Evolutionary conservation across 2,329 filamentous ascomycete genomes (phyloP).

Genomic region (Ophiostoma ulmi): DNA sequence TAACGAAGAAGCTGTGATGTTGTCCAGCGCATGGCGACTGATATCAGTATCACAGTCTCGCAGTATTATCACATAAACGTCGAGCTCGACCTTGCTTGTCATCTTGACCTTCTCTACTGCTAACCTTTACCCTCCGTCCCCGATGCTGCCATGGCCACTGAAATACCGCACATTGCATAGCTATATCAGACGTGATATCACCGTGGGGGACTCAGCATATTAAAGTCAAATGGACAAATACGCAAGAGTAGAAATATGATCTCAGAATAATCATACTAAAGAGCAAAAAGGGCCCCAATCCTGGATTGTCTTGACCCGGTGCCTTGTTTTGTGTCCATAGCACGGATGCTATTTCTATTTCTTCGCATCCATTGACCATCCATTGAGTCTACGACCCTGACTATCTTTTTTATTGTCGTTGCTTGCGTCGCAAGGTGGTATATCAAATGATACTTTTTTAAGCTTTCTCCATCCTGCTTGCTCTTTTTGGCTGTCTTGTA

Average conservation of each 20-base stretch:
- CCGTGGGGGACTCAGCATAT: neutral
- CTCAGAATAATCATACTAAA: neutral
- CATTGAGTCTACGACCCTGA: constrained; percentile 2
- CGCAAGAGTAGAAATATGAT: neutral
- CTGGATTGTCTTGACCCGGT: constrained; percentile 1
- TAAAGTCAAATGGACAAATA: neutral
- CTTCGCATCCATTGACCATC: neutral
- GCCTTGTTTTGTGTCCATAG: constrained; percentile 1
- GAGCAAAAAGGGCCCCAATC: neutral
- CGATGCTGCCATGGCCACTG: neutral
- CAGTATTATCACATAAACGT: neutral
- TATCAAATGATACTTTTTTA: neutral
- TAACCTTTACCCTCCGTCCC: no score
- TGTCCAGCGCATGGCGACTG: neutral
- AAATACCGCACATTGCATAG: neutral
- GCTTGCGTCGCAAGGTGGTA: neutral
- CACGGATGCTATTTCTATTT: constrained; percentile 2
- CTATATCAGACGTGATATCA: constrained; percentile 9
- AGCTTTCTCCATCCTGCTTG: constrained; percentile 11
- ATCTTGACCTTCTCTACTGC: neutral
- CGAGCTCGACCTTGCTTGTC: neutral
- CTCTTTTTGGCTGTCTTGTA: neutral
- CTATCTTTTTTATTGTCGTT: neutral
- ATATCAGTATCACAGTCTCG: neutral
- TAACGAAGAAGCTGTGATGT: neutral